Percentiles rank a stretch among this genome's conserved stretches.
phyloP scores from a whole-genome alignment of 345 rosid species.

The Cardamine chenopodiifolia region DNA sequence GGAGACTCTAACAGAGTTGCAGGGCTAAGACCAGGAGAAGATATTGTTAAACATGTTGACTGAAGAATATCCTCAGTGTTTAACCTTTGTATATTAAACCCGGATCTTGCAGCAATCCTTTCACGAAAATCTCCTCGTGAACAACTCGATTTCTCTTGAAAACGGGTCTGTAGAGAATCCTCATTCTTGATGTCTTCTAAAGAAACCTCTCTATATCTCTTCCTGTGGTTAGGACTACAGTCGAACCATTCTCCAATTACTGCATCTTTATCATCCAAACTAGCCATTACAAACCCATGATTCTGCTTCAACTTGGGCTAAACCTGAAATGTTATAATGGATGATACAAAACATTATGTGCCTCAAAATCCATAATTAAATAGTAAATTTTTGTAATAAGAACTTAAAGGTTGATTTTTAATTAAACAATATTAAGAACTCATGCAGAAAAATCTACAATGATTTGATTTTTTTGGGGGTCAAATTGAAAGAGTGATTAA shows the following conservation, averaged over 20 bases:
- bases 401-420: neutral
- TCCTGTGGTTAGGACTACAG: slow-evolving; percentile 59
- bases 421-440: neutral
- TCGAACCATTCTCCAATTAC: slow-evolving; percentile 76
- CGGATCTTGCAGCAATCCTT: slow-evolving; percentile 78
- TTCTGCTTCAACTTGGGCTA: slow-evolving; percentile 25
- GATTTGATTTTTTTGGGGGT: no score
- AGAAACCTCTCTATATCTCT: slow-evolving; percentile 38
- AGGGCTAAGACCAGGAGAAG: slow-evolving; percentile 75
- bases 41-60: slow-evolving; percentile 65
- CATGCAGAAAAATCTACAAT: neutral
- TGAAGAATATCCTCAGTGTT: slow-evolving; percentile 56
- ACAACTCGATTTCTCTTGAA: slow-evolving; percentile 47
- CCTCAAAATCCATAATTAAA: neutral
- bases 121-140: slow-evolving; percentile 66
- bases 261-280: slow-evolving; percentile 57
- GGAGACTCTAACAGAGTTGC: slow-evolving; percentile 79
- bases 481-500: neutral
- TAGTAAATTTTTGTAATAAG: neutral
- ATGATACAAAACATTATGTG: neutral
- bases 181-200: slow-evolving; percentile 24
- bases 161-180: slow-evolving; percentile 1
- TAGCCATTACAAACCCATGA: slow-evolving; percentile 52
- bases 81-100: slow-evolving; percentile 69
- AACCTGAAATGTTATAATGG: slow-evolving; percentile 11